Evolutionary conservation across 1,284 basidiomycete genomes (phyloP).

Genomic region (Trametes sp.): DNA sequence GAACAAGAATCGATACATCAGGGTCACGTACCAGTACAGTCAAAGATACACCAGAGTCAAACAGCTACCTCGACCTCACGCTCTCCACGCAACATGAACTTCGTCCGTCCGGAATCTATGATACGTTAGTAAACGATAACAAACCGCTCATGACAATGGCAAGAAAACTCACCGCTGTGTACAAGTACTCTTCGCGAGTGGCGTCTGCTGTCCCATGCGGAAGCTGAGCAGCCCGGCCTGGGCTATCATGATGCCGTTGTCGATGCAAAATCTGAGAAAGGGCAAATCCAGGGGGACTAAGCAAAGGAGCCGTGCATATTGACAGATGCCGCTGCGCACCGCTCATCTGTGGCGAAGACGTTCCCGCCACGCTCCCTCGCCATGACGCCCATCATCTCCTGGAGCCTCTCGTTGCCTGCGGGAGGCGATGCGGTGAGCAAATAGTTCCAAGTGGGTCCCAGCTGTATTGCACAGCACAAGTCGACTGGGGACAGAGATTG

Average conservation of each 20-base stretch:
- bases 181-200: conserved; percentile 82
- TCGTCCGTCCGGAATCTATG: conserved; percentile 90
- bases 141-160: conserved; percentile 8
- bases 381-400: conserved; percentile 99
- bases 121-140: conserved; percentile 4
- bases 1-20: conserved; percentile 11
- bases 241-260: conserved; percentile 99
- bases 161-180: conserved; percentile 76
- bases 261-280: conserved; percentile 90
- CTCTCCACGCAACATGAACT: conserved; percentile 88
- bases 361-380: conserved; percentile 87
- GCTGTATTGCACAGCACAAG: not conserved
- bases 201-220: conserved; percentile 90
- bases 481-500: conserved; percentile 13
- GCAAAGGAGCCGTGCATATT: conserved; percentile 5
- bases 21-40: conserved; percentile 21
- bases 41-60: not conserved
- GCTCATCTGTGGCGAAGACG: conserved; percentile 96
- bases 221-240: conserved; percentile 94
- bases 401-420: conserved; percentile 88
- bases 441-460: not conserved
- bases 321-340: conserved; percentile 55
- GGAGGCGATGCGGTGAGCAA: conserved; percentile 1
- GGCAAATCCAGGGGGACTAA: conserved; percentile 5
- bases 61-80: conserved; percentile 40